Conservation (phyloP, 164 flowering plant species). For the Paratinospora sagittata region DNA sequence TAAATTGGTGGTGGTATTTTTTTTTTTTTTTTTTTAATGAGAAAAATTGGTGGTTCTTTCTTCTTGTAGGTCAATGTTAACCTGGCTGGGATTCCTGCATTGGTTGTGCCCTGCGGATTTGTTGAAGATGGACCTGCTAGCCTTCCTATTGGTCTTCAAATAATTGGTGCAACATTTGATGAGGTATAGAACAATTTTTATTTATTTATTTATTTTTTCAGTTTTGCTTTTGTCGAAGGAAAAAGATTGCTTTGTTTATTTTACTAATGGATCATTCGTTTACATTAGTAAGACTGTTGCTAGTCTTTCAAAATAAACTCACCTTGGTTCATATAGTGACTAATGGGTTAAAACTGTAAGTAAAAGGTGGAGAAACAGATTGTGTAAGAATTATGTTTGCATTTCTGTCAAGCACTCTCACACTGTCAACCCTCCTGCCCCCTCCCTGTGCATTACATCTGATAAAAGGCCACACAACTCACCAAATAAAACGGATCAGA, state of each 20-base stretch:
- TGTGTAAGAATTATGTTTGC: not conserved
- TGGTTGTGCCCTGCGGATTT: conserved; percentile 92
- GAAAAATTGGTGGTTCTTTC: not conserved
- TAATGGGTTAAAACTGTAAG: not conserved
- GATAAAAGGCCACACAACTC: not conserved
- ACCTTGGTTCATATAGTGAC: not conserved
- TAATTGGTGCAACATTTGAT: conserved; percentile 88
- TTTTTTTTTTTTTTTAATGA: no score
- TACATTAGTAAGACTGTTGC: not conserved
- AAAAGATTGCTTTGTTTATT: not conserved
- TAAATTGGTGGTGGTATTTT: no score
- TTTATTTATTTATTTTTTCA: not conserved
- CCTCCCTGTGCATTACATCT: not conserved
- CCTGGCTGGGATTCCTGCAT: conserved; percentile 94
- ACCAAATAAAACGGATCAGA: not conserved
- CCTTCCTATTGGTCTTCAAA: conserved; percentile 93
- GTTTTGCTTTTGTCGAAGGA: not conserved
- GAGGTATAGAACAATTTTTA: conserved; percentile 46
- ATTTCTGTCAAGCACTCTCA: not conserved
- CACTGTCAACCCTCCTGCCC: no score
- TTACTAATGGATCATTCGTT: no score
- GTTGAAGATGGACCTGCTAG: conserved; percentile 59
- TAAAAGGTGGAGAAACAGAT: not conserved
- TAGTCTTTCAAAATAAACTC: not conserved
- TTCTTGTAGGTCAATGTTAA: conserved; percentile 90